phyloP scores from a whole-genome alignment of 768 basidiomycete species.

The Suillus americanus region DNA sequence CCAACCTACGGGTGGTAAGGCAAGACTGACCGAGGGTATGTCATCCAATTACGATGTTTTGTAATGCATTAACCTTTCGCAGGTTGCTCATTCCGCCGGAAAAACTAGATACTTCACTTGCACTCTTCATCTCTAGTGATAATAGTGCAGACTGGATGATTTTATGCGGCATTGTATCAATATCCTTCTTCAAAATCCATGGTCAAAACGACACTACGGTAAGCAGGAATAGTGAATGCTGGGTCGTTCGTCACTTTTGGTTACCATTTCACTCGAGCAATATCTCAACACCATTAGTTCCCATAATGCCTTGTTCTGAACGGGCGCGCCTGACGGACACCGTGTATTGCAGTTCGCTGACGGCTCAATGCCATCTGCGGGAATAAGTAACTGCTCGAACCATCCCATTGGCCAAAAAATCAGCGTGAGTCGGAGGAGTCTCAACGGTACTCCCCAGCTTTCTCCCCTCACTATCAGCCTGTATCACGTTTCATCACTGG shows the following conservation, averaged over 20 bases:
- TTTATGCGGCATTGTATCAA: neutral
- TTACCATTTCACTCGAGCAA: neutral
- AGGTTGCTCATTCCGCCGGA: constrained; percentile 98
- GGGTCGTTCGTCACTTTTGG: neutral
- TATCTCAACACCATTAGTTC: neutral
- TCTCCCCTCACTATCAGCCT: neutral
- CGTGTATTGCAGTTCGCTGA: neutral
- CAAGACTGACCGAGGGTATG: constrained; percentile 95
- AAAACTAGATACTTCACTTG: constrained; percentile 55
- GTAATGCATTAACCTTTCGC: constrained; percentile 16
- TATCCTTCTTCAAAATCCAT: neutral
- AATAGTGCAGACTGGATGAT: neutral
- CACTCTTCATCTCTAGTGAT: neutral
- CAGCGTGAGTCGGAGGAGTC: neutral
- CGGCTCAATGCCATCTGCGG: neutral
- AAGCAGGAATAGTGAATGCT: neutral
- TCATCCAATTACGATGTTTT: constrained; percentile 1
- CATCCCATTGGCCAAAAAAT: neutral
- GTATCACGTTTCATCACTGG: neutral
- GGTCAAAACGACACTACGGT: neutral
- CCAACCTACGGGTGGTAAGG: constrained; percentile 98
- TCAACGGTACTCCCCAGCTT: neutral
- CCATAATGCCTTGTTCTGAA: neutral
- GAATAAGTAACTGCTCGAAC: neutral
- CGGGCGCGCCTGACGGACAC: neutral